A percentile compares a stretch with the other conserved stretches of the same genome.
These are phyloP conservation scores for Lonicera japonica DNA, from an alignment of 129 eudicot species.

Conservation along the genomic window DNA sequence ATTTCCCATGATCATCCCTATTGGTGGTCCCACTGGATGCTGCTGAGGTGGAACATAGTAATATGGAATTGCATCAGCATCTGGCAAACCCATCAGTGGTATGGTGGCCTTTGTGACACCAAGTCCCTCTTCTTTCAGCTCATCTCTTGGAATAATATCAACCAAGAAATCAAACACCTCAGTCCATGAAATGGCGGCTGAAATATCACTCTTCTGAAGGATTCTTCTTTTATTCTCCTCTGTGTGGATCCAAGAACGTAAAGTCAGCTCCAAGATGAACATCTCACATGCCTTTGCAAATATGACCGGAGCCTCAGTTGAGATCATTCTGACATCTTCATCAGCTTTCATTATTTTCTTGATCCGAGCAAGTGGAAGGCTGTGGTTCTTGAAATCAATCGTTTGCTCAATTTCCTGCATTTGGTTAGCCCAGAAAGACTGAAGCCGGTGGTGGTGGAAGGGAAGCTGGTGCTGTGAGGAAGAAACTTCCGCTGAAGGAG, in stretches of 20 bases:
- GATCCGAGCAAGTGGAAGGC: conserved; percentile 58
- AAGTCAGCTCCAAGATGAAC: conserved; percentile 53
- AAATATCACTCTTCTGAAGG: conserved; percentile 56
- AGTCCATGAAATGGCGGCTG: conserved; percentile 60
- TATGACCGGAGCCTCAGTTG: conserved; percentile 60
- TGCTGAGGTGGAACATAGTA: conserved; percentile 46
- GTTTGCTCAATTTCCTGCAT: conserved; percentile 50
- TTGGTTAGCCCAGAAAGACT: conserved; percentile 47
- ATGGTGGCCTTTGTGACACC: conserved; percentile 42
- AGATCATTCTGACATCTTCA: conserved; percentile 62
- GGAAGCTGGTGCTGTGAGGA: conserved; percentile 56
- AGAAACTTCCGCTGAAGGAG: conserved; percentile 35
- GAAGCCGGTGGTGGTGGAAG: conserved; percentile 60
- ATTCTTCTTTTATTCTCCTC: conserved; percentile 62
- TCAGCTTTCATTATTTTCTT: conserved; percentile 69
- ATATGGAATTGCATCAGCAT: conserved; percentile 46
- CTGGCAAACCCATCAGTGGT: conserved; percentile 49
- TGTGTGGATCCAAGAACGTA: conserved; percentile 58
- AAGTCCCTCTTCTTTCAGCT: conserved; percentile 50
- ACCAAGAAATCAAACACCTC: conserved; percentile 58
- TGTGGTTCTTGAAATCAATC: conserved; percentile 59
- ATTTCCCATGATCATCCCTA: conserved; percentile 47
- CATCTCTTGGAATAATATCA: conserved; percentile 61
- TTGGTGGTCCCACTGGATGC: conserved; percentile 40
- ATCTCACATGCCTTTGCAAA: conserved; percentile 62